phyloP scores from a whole-genome alignment of 2,329 filamentous ascomycete species.

The Fusarium dlaminii region DNA sequence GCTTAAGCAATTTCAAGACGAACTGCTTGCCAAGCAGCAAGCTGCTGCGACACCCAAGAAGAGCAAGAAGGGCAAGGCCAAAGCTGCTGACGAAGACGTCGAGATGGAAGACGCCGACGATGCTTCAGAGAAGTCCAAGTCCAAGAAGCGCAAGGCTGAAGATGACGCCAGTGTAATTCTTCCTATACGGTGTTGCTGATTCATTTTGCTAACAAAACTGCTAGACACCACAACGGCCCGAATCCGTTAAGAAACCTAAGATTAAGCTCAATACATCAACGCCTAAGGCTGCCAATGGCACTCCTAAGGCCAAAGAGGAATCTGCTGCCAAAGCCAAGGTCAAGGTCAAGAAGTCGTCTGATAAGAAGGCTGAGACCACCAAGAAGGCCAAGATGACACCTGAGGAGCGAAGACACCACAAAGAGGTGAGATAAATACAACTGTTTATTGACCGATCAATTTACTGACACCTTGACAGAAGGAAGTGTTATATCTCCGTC shows the following conservation, averaged over 20 bases:
- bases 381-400: conserved; percentile 68
- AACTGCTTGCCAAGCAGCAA: conserved; percentile 60
- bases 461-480: conserved; percentile 60
- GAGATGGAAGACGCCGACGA: conserved; percentile 72
- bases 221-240: conserved; percentile 67
- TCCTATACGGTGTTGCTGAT: neutral
- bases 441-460: neutral
- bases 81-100: conserved; percentile 65
- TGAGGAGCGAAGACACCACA: conserved; percentile 67
- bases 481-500: conserved; percentile 90
- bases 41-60: conserved; percentile 55
- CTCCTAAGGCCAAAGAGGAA: conserved; percentile 64
- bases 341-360: conserved; percentile 65
- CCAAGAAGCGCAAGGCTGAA: conserved; percentile 85
- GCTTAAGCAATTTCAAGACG: conserved; percentile 75
- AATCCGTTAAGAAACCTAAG: conserved; percentile 74
- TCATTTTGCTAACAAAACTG: conserved; percentile 18
- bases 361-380: conserved; percentile 63
- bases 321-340: conserved; percentile 62
- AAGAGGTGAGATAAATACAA: conserved; percentile 58
- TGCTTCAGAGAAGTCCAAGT: conserved; percentile 68
- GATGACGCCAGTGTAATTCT: conserved; percentile 68
- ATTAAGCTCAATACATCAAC: conserved; percentile 68
- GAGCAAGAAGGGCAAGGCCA: conserved; percentile 58
- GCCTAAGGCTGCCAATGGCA: conserved; percentile 28